Percentiles rank a stretch among this genome's conserved stretches.
phyloP scores from a whole-genome alignment of 768 basidiomycete species.

The Rhodotorula taiwanensis region DNA sequence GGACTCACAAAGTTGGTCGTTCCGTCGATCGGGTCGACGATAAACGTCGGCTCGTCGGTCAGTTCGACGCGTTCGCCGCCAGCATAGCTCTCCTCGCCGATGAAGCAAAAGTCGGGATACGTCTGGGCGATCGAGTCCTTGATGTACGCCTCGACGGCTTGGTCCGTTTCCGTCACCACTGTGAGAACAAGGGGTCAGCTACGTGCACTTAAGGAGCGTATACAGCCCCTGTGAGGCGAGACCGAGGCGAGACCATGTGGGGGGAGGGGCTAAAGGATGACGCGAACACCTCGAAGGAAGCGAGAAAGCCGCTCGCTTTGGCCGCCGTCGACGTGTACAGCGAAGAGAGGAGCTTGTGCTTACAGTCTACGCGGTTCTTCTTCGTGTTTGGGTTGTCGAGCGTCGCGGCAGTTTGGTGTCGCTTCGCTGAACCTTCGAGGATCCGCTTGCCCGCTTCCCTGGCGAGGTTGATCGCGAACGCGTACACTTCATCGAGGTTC shows the following conservation, averaged over 20 bases:
- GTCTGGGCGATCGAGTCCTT: slow-evolving; percentile 56
- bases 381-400: slow-evolving; percentile 61
- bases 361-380: slow-evolving; percentile 79
- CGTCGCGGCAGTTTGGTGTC: slow-evolving; percentile 46
- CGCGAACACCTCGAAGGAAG: too few relatives aligned
- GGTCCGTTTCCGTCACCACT: slow-evolving; percentile 89
- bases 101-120: slow-evolving; percentile 50
- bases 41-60: slow-evolving; percentile 79
- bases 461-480: slow-evolving; percentile 65
- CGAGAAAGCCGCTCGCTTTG: too few relatives aligned
- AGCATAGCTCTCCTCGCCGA: slow-evolving; percentile 89
- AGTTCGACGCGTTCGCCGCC: slow-evolving; percentile 55
- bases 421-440: slow-evolving; percentile 48
- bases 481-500: slow-evolving; percentile 59
- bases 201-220: too few relatives aligned
- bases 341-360: too few relatives aligned
- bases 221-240: too few relatives aligned
- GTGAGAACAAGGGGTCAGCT: too few relatives aligned
- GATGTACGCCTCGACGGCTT: slow-evolving; percentile 79
- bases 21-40: slow-evolving; percentile 84
- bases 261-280: too few relatives aligned
- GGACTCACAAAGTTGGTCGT: slow-evolving; percentile 66
- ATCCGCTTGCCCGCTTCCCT: slow-evolving; percentile 68
- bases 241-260: background rate
- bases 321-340: too few relatives aligned